Evolutionary conservation across 2,329 filamentous ascomycete species (phyloP), one percentile per base, ranked within the genome.

Genomic region (Paecilomyces sp.): DNA sequence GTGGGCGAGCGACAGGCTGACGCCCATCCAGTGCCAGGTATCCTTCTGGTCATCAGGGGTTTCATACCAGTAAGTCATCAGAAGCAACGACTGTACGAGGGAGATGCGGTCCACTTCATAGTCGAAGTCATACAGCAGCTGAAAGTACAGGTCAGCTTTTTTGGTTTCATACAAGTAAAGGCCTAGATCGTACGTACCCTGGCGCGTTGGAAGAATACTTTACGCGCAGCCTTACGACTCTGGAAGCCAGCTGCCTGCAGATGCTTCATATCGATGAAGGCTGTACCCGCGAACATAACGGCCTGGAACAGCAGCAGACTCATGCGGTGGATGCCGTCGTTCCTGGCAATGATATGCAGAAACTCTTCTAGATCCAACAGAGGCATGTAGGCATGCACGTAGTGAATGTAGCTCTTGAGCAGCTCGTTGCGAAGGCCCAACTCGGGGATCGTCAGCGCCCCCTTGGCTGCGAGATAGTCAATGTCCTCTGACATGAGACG

Each of bases 11-110:
- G 92, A 96, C 61, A 96, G 90, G 51, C 92, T 93, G 41, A 97
- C 91, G 18, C 93, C 93, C 90, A 97, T 96, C 93, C 92, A 97
- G 72, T 97, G 92, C 90, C 93, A 97, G 54, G 92, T 97, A 73
- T 97, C 93, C 75, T 97, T 97, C 71, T 96, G 91, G 72, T 97
- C 93, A 75, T 97, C 92, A 0, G 92, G 92, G 12, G 91, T 96
- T 75, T 97, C 92, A 73, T 97, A 97, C 89, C 93, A 97, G 74
- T 96, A 96, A 3, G 92, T 96, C 89, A 97, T 92, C 61, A 97
- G 82, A 25, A 97, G 81, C 24, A 97, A 81, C 3, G 90, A 88
- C 75, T 97, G 93, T 15, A 97, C 91, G 25, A 97, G 83, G 22
- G 91, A 86, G 60, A 97, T 88, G 57, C 92, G 89, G 73, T 97